Conservation (phyloP, 2,329 filamentous ascomycete genomes). For the Venturia carpophila region DNA sequence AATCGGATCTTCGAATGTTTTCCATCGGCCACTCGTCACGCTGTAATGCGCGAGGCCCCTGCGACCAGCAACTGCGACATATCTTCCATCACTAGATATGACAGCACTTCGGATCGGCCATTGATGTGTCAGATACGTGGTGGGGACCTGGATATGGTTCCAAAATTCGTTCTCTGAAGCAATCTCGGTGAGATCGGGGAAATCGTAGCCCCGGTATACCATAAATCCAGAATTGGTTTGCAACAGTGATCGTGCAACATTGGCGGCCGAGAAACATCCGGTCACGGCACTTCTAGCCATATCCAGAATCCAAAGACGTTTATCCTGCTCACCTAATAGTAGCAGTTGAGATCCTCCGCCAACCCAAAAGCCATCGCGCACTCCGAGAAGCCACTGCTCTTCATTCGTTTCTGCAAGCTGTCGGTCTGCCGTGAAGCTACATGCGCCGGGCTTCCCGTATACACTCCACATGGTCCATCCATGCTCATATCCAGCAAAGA, state of each 20-base stretch:
- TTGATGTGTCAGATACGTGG: conserved; percentile 77
- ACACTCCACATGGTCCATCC: conserved; percentile 98
- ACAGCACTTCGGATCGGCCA: conserved; percentile 87
- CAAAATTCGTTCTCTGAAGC: conserved; percentile 90
- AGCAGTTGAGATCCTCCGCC: conserved; percentile 81
- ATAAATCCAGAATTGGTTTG: conserved; percentile 84
- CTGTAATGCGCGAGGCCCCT: conserved; percentile 93
- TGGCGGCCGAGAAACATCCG: conserved; percentile 84
- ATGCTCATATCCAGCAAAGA: conserved; percentile 85
- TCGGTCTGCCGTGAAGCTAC: conserved; percentile 68
- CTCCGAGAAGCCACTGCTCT: conserved; percentile 77
- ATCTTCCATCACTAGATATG: conserved; percentile 85
- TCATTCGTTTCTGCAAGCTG: conserved; percentile 57
- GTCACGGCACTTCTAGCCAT: conserved; percentile 91
- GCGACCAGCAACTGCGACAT: conserved; percentile 90
- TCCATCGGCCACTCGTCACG: conserved; percentile 89
- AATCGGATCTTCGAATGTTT: conserved; percentile 74
- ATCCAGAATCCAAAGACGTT: conserved; percentile 78
- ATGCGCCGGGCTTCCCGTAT: conserved; percentile 82
- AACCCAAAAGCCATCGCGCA: conserved; percentile 75
- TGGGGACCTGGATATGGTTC: conserved; percentile 83
- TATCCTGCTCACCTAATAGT: conserved; percentile 60
- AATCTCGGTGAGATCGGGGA: conserved; percentile 82
- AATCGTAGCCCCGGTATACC: conserved; percentile 87
- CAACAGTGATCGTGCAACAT: conserved; percentile 79